Evolutionary conservation across 2,329 filamentous ascomycete genomes (phyloP).

Genomic region (Chaetomium strumarium): DNA sequence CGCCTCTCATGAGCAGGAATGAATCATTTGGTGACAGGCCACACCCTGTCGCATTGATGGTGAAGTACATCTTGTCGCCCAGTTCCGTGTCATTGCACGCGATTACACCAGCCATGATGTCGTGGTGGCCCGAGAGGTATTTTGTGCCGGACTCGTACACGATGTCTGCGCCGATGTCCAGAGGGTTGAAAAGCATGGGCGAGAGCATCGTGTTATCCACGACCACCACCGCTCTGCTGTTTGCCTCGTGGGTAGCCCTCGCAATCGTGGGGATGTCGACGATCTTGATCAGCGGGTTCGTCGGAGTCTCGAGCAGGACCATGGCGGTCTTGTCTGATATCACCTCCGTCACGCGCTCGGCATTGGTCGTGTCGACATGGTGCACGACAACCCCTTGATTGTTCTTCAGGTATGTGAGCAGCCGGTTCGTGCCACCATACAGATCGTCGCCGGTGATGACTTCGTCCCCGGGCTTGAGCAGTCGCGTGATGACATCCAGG

Average conservation of each 20-base stretch:
- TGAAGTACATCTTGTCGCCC: constrained; percentile 89
- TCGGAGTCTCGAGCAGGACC: constrained; percentile 93
- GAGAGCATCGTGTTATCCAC: constrained; percentile 99
- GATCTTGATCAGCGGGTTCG: constrained; percentile 97
- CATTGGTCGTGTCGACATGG: constrained; percentile 87
- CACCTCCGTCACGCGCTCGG: constrained; percentile 62
- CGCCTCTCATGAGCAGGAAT: constrained; percentile 87
- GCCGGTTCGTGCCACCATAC: constrained; percentile 89
- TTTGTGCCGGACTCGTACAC: constrained; percentile 98
- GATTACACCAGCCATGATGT: constrained; percentile 97
- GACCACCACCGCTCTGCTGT: constrained; percentile 73
- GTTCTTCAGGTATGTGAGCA: constrained; percentile 84
- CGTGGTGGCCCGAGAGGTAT: constrained; percentile 95
- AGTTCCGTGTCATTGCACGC: constrained; percentile 78
- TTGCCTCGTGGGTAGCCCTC: constrained; percentile 66
- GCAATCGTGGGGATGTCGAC: constrained; percentile 84
- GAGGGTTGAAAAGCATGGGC: constrained; percentile 85
- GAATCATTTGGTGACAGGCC: constrained; percentile 93
- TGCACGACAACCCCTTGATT: constrained; percentile 91
- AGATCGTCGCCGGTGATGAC: constrained; percentile 96
- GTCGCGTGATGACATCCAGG: constrained; percentile 87
- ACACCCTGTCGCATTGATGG: constrained; percentile 93
- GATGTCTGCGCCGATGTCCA: constrained; percentile 91
- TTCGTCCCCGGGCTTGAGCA: constrained; percentile 88
- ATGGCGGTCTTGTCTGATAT: constrained; percentile 81